phyloP scores from a whole-genome alignment of 768 basidiomycete genomes.

The Russula dissimulans region DNA sequence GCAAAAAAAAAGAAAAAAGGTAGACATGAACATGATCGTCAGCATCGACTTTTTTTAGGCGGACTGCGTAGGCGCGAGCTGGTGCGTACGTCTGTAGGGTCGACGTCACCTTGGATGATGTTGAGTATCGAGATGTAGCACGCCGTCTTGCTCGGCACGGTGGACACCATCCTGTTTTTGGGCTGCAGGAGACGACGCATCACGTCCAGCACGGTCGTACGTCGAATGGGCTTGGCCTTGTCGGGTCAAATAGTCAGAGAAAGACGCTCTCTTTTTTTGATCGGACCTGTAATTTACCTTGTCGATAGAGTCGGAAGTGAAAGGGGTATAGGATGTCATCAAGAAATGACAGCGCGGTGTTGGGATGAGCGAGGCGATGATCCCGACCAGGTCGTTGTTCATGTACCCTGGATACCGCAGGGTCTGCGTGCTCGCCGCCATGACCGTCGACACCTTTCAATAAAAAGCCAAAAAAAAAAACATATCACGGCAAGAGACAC shows the following conservation, averaged over 20 bases:
- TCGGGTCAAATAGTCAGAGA: neutral
- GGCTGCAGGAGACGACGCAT: conserved; percentile 97
- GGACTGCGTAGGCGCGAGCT: neutral
- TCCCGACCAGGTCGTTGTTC: conserved; percentile 98
- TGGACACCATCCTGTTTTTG: conserved; percentile 97
- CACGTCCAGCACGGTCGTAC: conserved; percentile 96
- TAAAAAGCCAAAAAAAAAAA: neutral
- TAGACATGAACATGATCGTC: neutral
- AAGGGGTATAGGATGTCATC: conserved; percentile 98
- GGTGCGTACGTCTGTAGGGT: conserved; percentile 81
- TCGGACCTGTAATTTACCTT: conserved; percentile 42
- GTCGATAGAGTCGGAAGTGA: conserved; percentile 94
- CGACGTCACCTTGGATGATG: conserved; percentile 97
- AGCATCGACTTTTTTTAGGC: neutral
- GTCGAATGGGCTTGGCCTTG: conserved; percentile 88
- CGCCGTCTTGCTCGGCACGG: conserved; percentile 80
- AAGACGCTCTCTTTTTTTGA: too few species aligned
- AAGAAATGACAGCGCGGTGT: conserved; percentile 97
- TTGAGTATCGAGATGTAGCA: conserved; percentile 98
- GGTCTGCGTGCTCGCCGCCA: conserved; percentile 95
- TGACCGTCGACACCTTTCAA: conserved; percentile 84
- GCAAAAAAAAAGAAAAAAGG: too few species aligned
- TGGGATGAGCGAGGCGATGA: conserved; percentile 93
- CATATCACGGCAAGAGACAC: neutral
- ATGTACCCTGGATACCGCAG: conserved; percentile 97